Evolutionary conservation across 2,329 filamentous ascomycete species (phyloP), one percentile per base, ranked within the genome.

Genomic region (Colletotrichum limetticola): DNA sequence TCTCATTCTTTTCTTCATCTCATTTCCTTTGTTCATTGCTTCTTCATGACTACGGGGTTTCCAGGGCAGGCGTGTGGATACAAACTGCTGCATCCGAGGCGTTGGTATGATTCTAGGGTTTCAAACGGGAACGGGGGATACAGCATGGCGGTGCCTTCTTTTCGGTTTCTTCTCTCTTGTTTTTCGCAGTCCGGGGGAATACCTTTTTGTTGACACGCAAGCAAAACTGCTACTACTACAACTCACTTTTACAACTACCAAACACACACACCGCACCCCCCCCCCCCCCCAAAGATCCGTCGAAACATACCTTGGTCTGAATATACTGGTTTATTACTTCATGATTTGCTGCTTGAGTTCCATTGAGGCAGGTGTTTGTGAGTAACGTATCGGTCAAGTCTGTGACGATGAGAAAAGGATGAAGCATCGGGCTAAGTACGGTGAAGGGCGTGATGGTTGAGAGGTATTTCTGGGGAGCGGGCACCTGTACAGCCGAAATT

Each of bases 51-150:
- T 56, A 49, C 42, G 60, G 71, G 71, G 67, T 22, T 49, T 49
- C 19, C 42, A 56, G 35, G 67, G 35, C 56, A 26, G 32, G 19
- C 66, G 71, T 67, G 68, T 71, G 62, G 68, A 63, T 42, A 70
- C 61, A 22, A 49, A 49, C 42, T 49, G 28, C 63, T 59, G 71
- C 68, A 71, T 71, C 59, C 58, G 56, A 49, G 68, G 67, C 52
- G 68, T 71, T 74, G 68, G 62, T 60, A 65, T 72, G 72, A 64
- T 72, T 74, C 71, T 61, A 63, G 49, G 53, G 42, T 49, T 72
- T 53, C 59, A 68, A 59, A 72, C 53, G 37, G 67, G 68, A 59
- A 71, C 53, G 37, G 67, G 68, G 68, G 28, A 53, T 22, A 49
- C 32, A 68, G 68, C 62, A 68, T 67, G 72, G 72, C 62, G 68